Conservation (phyloP, 2,329 filamentous ascomycete species). For the Talaromyces verruculosus region DNA sequence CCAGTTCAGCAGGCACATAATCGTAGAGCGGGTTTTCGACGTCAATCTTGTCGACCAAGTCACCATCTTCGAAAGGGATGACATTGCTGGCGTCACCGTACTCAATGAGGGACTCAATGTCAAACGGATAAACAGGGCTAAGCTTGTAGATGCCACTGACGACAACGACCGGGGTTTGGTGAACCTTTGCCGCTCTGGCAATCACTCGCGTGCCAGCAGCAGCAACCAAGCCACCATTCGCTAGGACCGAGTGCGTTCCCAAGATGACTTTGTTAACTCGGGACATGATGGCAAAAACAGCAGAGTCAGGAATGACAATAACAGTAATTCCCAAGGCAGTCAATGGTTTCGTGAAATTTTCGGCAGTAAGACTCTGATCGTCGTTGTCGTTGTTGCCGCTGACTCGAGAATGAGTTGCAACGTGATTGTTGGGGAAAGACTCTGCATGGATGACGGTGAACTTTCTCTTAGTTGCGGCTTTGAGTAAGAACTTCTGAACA, state of each 20-base stretch:
- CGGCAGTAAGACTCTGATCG: constrained; percentile 48
- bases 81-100: constrained; percentile 78
- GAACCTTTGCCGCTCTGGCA: constrained; percentile 78
- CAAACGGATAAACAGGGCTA: constrained; percentile 82
- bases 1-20: constrained; percentile 73
- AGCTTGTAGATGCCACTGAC: constrained; percentile 92
- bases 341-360: constrained; percentile 73
- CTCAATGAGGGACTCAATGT: constrained; percentile 79
- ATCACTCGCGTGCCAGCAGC: constrained; percentile 81
- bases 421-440: constrained; percentile 67
- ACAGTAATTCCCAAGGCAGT: constrained; percentile 75
- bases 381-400: constrained; percentile 54
- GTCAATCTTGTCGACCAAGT: constrained; percentile 73
- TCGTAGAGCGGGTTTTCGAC: constrained; percentile 79
- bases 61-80: constrained; percentile 74
- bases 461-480: constrained; percentile 82
- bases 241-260: constrained; percentile 80
- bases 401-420: constrained; percentile 61
- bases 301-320: constrained; percentile 79
- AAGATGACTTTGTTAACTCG: constrained; percentile 94
- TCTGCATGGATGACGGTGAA: constrained; percentile 88
- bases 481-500: constrained; percentile 84
- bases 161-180: constrained; percentile 81
- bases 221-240: constrained; percentile 82
- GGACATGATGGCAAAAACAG: constrained; percentile 91